Percentiles rank a stretch among this genome's conserved stretches.
These are phyloP conservation scores for Rhypophila decipiens DNA, from an alignment of 495 filamentous ascomycete genomes.

Conservation along the genomic window DNA sequence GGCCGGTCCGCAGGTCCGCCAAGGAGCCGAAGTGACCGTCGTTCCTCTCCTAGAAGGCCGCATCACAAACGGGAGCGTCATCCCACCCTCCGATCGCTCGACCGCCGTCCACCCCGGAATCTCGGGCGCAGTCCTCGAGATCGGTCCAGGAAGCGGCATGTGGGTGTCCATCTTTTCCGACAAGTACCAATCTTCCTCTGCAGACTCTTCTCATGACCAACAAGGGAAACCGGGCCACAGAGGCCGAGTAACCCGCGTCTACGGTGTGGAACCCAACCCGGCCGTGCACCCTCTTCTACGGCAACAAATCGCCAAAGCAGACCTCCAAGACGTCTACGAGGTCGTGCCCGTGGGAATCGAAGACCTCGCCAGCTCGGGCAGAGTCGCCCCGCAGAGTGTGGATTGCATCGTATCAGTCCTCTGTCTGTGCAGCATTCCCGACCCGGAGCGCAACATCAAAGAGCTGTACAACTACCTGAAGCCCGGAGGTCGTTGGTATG, in stretches of 20 bases:
- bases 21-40: conserved; percentile 21
- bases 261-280: conserved; percentile 62
- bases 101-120: conserved; percentile 20
- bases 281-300: conserved; percentile 48
- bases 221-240: background rate
- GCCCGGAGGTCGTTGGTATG: conserved; percentile 60
- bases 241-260: conserved; percentile 45
- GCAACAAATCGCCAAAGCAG: conserved; percentile 37
- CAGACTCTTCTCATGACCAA: background rate
- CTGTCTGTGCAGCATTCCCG: conserved; percentile 67
- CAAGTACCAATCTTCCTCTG: background rate
- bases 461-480: conserved; percentile 58
- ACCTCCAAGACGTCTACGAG: conserved; percentile 54
- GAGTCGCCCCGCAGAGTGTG: conserved; percentile 46
- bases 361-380: conserved; percentile 39
- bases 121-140: conserved; percentile 35
- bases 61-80: conserved; percentile 18
- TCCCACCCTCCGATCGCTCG: conserved; percentile 5
- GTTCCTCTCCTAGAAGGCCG: conserved; percentile 37
- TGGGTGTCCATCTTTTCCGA: conserved; percentile 36
- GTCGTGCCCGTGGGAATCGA: conserved; percentile 58
- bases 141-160: conserved; percentile 44
- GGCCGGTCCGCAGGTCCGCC: conserved; percentile 32
- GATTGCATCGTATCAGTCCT: conserved; percentile 65
- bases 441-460: conserved; percentile 48